A percentile compares a stretch with the other conserved stretches of the same genome.
phyloP scores from a whole-genome alignment of 345 rosid genomes.

The Syzygium oleosum region DNA sequence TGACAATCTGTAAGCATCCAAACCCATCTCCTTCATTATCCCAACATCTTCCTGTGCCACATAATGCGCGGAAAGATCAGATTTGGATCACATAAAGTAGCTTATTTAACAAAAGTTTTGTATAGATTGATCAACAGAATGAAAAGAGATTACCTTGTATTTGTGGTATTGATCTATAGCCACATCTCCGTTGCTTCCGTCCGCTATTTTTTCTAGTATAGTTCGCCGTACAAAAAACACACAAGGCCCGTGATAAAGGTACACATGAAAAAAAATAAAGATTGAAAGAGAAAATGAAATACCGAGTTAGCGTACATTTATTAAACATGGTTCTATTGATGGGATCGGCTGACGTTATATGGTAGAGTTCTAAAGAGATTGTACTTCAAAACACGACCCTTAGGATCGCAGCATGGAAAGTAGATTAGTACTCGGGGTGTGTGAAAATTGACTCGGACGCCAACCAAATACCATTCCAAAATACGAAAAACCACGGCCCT shows the following conservation, averaged over 20 bases:
- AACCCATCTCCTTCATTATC: conserved; percentile 24
- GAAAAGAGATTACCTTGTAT: conserved; percentile 26
- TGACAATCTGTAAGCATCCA: conserved; percentile 40
- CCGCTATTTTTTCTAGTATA: conserved; percentile 28
- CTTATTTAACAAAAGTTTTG: neutral
- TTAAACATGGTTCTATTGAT: too few relatives aligned
- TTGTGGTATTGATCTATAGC: conserved; percentile 42
- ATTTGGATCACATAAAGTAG: too few relatives aligned
- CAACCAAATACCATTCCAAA: neutral
- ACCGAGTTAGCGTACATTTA: neutral
- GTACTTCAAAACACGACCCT: neutral
- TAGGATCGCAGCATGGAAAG: neutral
- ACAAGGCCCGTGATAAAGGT: neutral
- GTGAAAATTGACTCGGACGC: neutral
- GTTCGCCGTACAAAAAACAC: neutral
- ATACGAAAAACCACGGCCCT: neutral
- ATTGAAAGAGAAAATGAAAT: neutral
- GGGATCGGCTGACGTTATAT: too few relatives aligned
- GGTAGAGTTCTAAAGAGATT: neutral
- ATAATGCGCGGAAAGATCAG: neutral
- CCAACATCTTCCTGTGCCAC: conserved; percentile 25
- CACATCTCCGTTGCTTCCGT: conserved; percentile 40
- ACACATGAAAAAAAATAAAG: neutral
- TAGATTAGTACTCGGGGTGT: neutral
- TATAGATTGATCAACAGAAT: neutral